Base-by-base conservation (phyloP, 495 filamentous ascomycete species). In the Penicillium taxi region DNA sequence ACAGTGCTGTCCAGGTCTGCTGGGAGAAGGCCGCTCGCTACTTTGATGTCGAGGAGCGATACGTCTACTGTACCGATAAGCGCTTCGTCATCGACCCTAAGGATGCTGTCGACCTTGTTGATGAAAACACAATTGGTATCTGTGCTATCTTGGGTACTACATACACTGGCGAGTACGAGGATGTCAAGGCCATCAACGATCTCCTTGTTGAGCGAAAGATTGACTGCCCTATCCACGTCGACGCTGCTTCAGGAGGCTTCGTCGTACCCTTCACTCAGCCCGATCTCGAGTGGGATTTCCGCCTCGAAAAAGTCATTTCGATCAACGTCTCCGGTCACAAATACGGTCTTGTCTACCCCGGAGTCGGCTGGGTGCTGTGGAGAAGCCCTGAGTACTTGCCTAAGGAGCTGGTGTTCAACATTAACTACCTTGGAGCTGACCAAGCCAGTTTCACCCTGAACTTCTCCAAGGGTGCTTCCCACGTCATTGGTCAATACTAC, bases 361-460 rank as follows among this genome's bases (percentile, higher is more conserved):
- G 88, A 56, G 82, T 95, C 20, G 88, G 88, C 42, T 95, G 88
- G 88, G 81, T 88, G 14, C 72, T 94, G 44, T 95, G 87, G 86
- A 75, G 87, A 21, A 72, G 80, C 22, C 82, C 84, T 2, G 78
- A 90, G 52, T 93, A 70, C 59, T 72, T 95, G 1, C 87, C 87
- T 15, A 68, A 89, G 57, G 88, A 94, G 55, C 78, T 95, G 24
- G 84, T 95, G 51, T 95, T 95, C 75, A 94, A 93, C 72, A 90
- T 94, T 73, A 95, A 95, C 66, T 95, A 95, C 58, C 80, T 95
- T 2, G 88, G 88, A 36, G 84, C 88, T 16, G 86, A 95, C 48
- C 88, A 95, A 62, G 79, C 87, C n/a, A 93, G 85, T 35, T 94
- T 94, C 70, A 95, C 88, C n/a, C 74, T 95, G 34, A 95, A 95